Evolutionary conservation across 306 rosid genomes (phyloP).

Genomic region (Potentilla sterilis): DNA sequence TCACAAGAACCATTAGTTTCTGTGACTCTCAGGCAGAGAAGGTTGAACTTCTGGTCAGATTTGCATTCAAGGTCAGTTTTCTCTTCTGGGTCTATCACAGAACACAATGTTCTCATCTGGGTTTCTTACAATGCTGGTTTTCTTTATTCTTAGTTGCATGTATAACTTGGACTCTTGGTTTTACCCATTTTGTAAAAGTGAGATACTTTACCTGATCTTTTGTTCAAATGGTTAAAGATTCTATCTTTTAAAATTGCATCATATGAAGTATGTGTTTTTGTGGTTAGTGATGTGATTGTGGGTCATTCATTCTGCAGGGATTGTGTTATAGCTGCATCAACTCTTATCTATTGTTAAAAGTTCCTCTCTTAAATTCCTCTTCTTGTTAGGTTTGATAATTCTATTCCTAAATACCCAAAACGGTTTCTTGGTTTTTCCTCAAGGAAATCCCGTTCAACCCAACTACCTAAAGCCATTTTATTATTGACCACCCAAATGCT

Average conservation of each 20-base stretch:
- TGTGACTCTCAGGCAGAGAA: background rate
- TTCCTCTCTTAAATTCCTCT: background rate
- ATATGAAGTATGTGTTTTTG: conserved; percentile 9
- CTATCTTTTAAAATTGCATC: conserved; percentile 8
- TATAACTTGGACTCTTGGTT: background rate
- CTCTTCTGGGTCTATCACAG: background rate
- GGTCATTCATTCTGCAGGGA: conserved; percentile 36
- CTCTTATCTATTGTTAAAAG: conserved; percentile 8
- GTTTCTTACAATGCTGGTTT: conserved; percentile 5
- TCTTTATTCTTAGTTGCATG: background rate
- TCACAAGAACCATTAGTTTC: background rate
- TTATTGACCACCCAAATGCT: conserved; percentile 1
- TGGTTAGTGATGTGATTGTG: conserved; percentile 7
- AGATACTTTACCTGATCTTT: conserved; percentile 7
- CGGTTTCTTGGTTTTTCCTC: background rate
- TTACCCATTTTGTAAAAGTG: background rate
- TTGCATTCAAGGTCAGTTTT: conserved; percentile 24
- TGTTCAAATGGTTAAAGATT: background rate
- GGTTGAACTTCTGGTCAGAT: conserved; percentile 9
- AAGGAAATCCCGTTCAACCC: background rate
- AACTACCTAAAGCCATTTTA: conserved; percentile 3
- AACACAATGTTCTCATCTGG: conserved; percentile 10
- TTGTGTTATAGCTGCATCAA: conserved; percentile 14
- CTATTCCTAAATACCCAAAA: background rate
- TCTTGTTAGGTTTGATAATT: background rate